Evolutionary conservation across 2,329 filamentous ascomycete species (phyloP), one percentile per base, ranked within the genome.

Genomic region (Sclerotinia spermophila): DNA sequence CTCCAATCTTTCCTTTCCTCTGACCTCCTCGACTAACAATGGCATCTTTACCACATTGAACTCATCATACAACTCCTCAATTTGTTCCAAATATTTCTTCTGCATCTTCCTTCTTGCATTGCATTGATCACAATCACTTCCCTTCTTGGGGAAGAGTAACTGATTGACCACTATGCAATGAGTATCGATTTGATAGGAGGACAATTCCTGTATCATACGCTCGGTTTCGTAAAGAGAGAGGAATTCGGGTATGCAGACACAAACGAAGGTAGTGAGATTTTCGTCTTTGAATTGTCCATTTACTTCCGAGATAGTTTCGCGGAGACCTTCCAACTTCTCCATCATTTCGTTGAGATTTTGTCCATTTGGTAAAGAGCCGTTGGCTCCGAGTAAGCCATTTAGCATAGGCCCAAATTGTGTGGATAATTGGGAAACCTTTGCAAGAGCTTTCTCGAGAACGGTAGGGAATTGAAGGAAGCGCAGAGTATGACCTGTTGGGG

Each of bases 21-120:
- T 86, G 15, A 99, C 94, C 83, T 99, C 96, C 81, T 99, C 95
- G 1, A 97, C 93, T 72, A 99, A 83, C 78, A 99, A 82, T 51
- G 96, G 96, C 94, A 99, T 98, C 86, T 95, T 95, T 76, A 99
- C 95, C 53, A 99, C 94, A 80, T 99, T 97, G 84, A 99, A 99
- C 81, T 99, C 96, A 79, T 97, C 94, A 80, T 99, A 99, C 71
- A 99, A 83, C 84, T 99, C 96, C 82, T 97, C 94, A 78, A 98
- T 98, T 85, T 99, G 95, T 80, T 98, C 94, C 58, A 99, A 86
- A 80, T 99, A 99, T 84, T 99, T 99, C 86, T 94, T 96, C 86
- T 99, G 96, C 96, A 99, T 99, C 85, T 96, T 96, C 79, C 94
- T 86, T 74, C 96, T 86, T 60, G 96, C 92, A 79, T 94, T 97